Evolutionary conservation across 2,329 filamentous ascomycete species (phyloP).

Genomic region (Coleophoma eucalyptorum): DNA sequence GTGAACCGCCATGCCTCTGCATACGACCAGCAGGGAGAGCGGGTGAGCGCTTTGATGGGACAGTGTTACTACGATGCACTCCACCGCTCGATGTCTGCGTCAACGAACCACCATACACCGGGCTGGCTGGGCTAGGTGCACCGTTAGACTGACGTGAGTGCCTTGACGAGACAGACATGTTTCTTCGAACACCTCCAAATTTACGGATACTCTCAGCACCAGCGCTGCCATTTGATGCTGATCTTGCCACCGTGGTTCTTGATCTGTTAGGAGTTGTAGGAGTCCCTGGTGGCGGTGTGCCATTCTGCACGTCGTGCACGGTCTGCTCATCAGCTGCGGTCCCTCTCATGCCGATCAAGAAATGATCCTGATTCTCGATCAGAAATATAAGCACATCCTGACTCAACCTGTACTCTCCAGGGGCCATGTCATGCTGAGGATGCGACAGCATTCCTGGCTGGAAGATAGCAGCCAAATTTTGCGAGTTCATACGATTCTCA

Average conservation of each 20-base stretch:
- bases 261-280: conserved; percentile 45
- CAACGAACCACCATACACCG: conserved; percentile 49
- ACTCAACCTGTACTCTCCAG: conserved; percentile 88
- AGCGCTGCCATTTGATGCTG: conserved; percentile 83
- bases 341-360: conserved; percentile 96
- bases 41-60: conserved; percentile 87
- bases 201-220: conserved; percentile 83
- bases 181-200: conserved; percentile 75
- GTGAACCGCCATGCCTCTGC: conserved; percentile 49
- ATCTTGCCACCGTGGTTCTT: conserved; percentile 63
- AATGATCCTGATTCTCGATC: conserved; percentile 98
- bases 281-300: conserved; percentile 49
- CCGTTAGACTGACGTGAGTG: conserved; percentile 74
- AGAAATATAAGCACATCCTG: conserved; percentile 97
- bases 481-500: conserved; percentile 93
- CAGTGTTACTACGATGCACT: conserved; percentile 81
- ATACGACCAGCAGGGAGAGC: conserved; percentile 66
- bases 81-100: conserved; percentile 51
- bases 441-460: conserved; percentile 96
- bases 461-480: conserved; percentile 94
- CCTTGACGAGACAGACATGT: conserved; percentile 89
- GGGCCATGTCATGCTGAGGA: conserved; percentile 91
- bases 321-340: conserved; percentile 89
- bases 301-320: conserved; percentile 62
- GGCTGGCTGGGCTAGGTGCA: conserved; percentile 65